phyloP scores from a whole-genome alignment of 306 rosid genomes.

The Mimosa bimucronata region DNA sequence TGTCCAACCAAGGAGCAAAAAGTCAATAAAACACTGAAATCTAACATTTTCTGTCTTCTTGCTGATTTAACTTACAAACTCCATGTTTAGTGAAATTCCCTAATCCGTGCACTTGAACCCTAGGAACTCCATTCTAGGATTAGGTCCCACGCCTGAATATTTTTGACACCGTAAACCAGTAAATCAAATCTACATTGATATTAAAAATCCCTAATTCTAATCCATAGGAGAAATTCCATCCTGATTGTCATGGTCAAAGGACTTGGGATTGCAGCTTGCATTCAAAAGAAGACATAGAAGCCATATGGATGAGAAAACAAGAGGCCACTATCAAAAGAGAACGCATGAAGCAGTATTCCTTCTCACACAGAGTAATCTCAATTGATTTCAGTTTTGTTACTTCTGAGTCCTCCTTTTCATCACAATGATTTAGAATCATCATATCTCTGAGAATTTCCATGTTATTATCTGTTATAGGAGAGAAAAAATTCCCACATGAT shows the following conservation, averaged over 20 bases:
- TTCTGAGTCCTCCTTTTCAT: slow-evolving; percentile 15
- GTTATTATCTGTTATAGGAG: slow-evolving; percentile 52
- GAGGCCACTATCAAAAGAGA: slow-evolving; percentile 77
- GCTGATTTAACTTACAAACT: background rate
- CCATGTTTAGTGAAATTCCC: background rate
- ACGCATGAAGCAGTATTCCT: slow-evolving; percentile 79
- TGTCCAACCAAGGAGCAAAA: slow-evolving; percentile 1
- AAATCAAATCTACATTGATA: slow-evolving; percentile 12
- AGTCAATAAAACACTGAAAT: slow-evolving; percentile 1
- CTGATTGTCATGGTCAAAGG: slow-evolving; percentile 50
- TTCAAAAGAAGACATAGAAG: slow-evolving; percentile 66
- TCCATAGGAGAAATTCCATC: slow-evolving; percentile 43
- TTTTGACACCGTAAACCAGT: slow-evolving; percentile 8
- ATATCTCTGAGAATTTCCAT: background rate
- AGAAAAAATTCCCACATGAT: slow-evolving; percentile 49
- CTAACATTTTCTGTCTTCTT: background rate
- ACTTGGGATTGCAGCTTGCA: slow-evolving; percentile 67
- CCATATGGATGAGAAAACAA: slow-evolving; percentile 63
- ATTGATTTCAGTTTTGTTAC: slow-evolving; percentile 7
- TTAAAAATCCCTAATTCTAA: slow-evolving; percentile 19
- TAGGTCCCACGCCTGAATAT: slow-evolving; percentile 18
- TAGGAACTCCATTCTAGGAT: slow-evolving; percentile 11
- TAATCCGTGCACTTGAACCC: background rate
- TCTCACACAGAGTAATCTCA: slow-evolving; percentile 69
- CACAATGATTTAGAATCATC: background rate